Base-by-base conservation (phyloP, 257 asterid genomes). In the Petunia axillaris region DNA sequence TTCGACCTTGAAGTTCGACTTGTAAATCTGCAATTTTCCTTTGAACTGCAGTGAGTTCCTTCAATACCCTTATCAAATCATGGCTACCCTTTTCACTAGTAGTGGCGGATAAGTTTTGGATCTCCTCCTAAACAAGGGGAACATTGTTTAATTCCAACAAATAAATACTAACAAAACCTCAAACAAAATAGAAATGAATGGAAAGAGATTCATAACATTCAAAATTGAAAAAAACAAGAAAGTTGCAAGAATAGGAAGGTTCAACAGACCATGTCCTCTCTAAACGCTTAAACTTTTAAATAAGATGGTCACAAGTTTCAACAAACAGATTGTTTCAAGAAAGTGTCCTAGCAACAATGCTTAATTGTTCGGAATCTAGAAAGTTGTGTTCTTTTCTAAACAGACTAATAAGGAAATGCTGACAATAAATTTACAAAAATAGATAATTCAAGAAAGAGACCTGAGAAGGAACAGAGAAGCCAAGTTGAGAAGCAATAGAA, bases 1-100 rank as follows among this genome's bases (percentile, higher is more conserved):
- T 96, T 86, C 99, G 90, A 76, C 99, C 99, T 84, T 96, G 99
- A 86, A 96, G 98, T 84, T 96, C 98, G 60, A 96, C 98, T 91
- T 94, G 99, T 86, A 96, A 91, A 89, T 94, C 98, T 54, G 98
- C 96, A 16, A 92, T 94, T 87, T 94, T 96, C 68, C 98, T 89
- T 75, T 96, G 99, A 37, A 96, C 98, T 48, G 90, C 85, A 54
- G 98, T 96, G 81, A 96, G 85, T 85, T 96, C 99, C 87, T 97
- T 85, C 87, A 96, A 88, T 64, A 94, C 93, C 91, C 91, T 90
- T 65, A 96, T 85, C 93, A 96, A 91, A 81, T 94, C 97, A 78
- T 90, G 98, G 77, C 95, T 91, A 82, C 25, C 25, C 25, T 92
- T 91, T 75, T 93, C 98, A 46, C 87, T 87, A 62, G 92, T 44